phyloP scores from a whole-genome alignment of 2,329 filamentous ascomycete species.

The Volutella citrinella region DNA sequence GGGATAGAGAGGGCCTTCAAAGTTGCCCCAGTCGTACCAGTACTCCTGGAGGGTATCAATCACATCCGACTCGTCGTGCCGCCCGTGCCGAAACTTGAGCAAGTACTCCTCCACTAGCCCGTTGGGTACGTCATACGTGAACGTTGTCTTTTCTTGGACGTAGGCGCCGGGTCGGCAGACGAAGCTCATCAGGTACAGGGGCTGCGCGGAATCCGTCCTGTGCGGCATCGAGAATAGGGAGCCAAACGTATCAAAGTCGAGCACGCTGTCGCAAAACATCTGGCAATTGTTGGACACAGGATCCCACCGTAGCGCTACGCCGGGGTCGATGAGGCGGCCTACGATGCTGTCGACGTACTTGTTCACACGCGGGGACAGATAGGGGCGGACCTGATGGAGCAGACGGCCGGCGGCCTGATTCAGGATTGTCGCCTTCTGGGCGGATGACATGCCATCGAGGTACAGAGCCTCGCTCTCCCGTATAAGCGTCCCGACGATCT shows the following conservation, averaged over 20 bases:
- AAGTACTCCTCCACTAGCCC: conserved; percentile 41
- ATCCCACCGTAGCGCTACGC: conserved; percentile 27
- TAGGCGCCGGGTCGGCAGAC: conserved; percentile 27
- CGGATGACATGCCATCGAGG: conserved; percentile 9
- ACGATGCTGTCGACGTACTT: conserved; percentile 29
- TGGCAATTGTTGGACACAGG: conserved; percentile 33
- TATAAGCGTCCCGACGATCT: conserved; percentile 26
- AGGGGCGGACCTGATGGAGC: conserved; percentile 17
- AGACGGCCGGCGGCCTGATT: conserved; percentile 8
- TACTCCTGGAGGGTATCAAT: conserved; percentile 40
- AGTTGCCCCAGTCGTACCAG: conserved; percentile 41
- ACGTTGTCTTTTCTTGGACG: conserved; percentile 17
- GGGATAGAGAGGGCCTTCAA: conserved; percentile 33
- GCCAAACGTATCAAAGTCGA: conserved; percentile 27
- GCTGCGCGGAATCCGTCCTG: conserved; percentile 2
- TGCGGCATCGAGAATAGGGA: conserved; percentile 19
- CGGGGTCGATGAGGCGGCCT: conserved; percentile 23
- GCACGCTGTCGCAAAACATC: conserved; percentile 33
- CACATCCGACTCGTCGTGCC: conserved; percentile 37
- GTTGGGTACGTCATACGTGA: conserved; percentile 34
- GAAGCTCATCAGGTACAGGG: conserved; percentile 39
- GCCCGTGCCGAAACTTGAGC: conserved; percentile 33
- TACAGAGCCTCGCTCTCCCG: conserved; percentile 15
- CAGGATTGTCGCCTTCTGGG: conserved; percentile 12
- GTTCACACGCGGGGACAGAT: conserved; percentile 21